Evolutionary conservation across 2,329 filamentous ascomycete species (phyloP).

Genomic region (Fusarium solani-melongenae): DNA sequence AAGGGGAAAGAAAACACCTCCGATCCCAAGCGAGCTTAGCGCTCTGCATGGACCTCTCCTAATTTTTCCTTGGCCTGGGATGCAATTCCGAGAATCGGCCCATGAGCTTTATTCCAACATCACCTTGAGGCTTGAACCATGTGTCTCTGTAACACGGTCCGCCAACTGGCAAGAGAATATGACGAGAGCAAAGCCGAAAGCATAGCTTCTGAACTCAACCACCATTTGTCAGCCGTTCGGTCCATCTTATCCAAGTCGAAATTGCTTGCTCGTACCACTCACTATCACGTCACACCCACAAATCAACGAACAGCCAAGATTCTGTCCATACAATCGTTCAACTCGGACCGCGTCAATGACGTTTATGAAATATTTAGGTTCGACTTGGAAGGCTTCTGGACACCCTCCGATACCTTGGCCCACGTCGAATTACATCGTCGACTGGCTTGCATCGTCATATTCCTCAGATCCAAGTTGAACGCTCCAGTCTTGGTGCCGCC

Average conservation of each 20-base stretch:
- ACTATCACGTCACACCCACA: background rate
- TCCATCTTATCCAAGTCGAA: background rate
- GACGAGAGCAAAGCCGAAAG: background rate
- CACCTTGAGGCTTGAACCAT: background rate
- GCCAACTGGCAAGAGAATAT: background rate
- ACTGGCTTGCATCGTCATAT: constrained; percentile 38
- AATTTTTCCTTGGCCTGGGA: background rate
- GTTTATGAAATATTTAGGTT: background rate
- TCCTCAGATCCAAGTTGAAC: constrained; percentile 37
- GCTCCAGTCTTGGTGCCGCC: constrained; percentile 12
- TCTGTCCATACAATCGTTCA: background rate
- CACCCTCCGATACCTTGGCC: background rate
- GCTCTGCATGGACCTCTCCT: background rate
- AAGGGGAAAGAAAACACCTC: background rate
- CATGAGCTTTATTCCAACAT: background rate
- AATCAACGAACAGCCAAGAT: background rate
- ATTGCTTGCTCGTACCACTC: background rate
- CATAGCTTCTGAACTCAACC: background rate
- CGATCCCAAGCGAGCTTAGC: background rate
- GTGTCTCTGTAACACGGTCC: background rate
- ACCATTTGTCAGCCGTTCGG: background rate
- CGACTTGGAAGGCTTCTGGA: constrained; percentile 38
- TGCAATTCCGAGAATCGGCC: background rate
- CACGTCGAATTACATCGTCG: constrained; percentile 38
- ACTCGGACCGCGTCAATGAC: background rate